These are phyloP conservation scores for Penicillium janthinellum DNA, from an alignment of 2,329 filamentous ascomycete species.

Conservation along the genomic window DNA sequence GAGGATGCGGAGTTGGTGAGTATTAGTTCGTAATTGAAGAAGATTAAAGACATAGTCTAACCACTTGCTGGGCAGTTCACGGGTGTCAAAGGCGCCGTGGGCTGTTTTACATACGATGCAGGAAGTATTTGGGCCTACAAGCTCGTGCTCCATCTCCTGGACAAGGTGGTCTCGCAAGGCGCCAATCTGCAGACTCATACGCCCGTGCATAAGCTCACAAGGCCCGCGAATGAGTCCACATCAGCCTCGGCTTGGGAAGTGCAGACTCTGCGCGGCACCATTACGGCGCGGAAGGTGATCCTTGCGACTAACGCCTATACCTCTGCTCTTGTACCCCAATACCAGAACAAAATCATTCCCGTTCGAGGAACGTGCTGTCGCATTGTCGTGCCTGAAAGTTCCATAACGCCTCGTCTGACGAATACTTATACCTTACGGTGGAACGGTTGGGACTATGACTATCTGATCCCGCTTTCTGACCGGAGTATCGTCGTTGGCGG, in stretches of 20 bases:
- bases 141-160: conserved; percentile 71
- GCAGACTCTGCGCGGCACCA: conserved; percentile 67
- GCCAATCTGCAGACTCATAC: conserved; percentile 59
- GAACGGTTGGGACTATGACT: conserved; percentile 61
- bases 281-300: conserved; percentile 66
- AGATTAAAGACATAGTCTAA: neutral
- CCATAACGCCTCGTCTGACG: conserved; percentile 32
- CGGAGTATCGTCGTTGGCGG: conserved; percentile 64
- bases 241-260: conserved; percentile 55
- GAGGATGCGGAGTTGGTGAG: conserved; percentile 30
- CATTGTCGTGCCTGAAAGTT: conserved; percentile 29
- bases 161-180: conserved; percentile 55
- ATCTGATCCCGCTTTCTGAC: conserved; percentile 63
- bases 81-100: conserved; percentile 41
- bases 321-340: conserved; percentile 69
- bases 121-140: conserved; percentile 68
- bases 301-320: conserved; percentile 86
- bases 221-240: conserved; percentile 14
- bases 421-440: conserved; percentile 66
- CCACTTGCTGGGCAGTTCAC: conserved; percentile 28
- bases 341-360: conserved; percentile 73
- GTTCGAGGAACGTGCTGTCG: conserved; percentile 60
- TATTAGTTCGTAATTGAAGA: neutral
- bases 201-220: conserved; percentile 40
- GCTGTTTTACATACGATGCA: conserved; percentile 37